phyloP scores from a whole-genome alignment of 495 filamentous ascomycete genomes.

The Penicillium herquei region DNA sequence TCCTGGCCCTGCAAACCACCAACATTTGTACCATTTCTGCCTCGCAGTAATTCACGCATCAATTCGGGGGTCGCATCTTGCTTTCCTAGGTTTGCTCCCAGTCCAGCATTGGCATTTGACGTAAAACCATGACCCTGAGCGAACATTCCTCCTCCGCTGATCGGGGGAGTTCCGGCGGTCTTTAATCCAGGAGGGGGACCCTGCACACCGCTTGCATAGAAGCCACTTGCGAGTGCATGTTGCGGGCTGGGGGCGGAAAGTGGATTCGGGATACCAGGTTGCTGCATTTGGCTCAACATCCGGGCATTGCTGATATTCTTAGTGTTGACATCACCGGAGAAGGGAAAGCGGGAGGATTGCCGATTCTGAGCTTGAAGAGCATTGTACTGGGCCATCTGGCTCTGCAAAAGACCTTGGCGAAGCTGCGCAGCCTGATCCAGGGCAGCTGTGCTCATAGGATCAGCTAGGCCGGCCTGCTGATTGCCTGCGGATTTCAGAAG shows the following conservation, averaged over 20 bases:
- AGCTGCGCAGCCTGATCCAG: slow-evolving; percentile 42
- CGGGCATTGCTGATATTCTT: slow-evolving; percentile 83
- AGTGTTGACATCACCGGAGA: slow-evolving; percentile 75
- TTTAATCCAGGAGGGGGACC: slow-evolving; percentile 95
- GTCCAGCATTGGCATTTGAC: slow-evolving; percentile 62
- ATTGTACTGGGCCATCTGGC: slow-evolving; percentile 49
- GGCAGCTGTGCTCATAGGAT: slow-evolving; percentile 44
- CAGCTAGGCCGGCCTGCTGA: slow-evolving; percentile 53
- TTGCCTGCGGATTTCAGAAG: slow-evolving; percentile 60
- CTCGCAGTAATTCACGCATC: slow-evolving; percentile 74
- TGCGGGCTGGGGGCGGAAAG: slow-evolving; percentile 56
- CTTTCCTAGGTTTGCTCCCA: slow-evolving; percentile 62
- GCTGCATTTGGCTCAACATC: slow-evolving; percentile 87
- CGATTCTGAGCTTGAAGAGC: slow-evolving; percentile 72
- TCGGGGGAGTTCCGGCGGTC: slow-evolving; percentile 87
- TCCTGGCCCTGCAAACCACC: slow-evolving; percentile 67
- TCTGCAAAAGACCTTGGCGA: slow-evolving; percentile 58
- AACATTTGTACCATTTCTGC: slow-evolving; percentile 54
- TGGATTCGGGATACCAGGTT: slow-evolving; percentile 54
- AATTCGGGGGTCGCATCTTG: slow-evolving; percentile 76
- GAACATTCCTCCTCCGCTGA: slow-evolving; percentile 72
- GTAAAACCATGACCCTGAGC: slow-evolving; percentile 76
- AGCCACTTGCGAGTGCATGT: slow-evolving; percentile 41
- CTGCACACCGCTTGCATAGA: slow-evolving; percentile 65
- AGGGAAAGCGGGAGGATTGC: slow-evolving; percentile 85